A percentile compares a stretch with the other conserved stretches of the same genome.
Evolutionary conservation across 73 alveolate genomes (phyloP).

Genomic region (Tetrahymena thermophila): DNA sequence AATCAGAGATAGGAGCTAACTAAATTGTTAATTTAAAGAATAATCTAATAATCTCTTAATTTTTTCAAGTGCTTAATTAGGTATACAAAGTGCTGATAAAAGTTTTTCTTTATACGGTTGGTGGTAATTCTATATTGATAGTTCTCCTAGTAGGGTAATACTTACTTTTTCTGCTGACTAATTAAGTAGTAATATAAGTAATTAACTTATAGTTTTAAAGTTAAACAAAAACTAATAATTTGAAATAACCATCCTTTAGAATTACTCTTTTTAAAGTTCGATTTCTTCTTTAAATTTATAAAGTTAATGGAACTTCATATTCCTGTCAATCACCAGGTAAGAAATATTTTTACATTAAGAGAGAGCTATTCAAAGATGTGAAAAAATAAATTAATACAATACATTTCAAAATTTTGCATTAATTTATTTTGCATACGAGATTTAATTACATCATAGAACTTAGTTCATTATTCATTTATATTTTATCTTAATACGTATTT

Average conservation of each 20-base stretch:
- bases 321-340: not conserved
- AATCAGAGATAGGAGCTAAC: not conserved
- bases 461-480: not conserved
- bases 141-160: not conserved
- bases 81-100: not conserved
- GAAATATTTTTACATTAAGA: too few relatives aligned
- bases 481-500: not conserved
- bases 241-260: not conserved
- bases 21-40: not conserved
- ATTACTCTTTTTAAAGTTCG: not conserved
- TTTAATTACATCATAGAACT: not conserved
- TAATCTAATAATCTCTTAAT: not conserved
- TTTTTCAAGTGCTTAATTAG: not conserved
- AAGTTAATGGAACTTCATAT: not conserved
- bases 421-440: not conserved
- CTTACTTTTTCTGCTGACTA: not conserved
- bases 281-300: not conserved
- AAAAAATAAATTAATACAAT: not conserved
- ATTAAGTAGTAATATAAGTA: not conserved
- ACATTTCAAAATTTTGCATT: not conserved
- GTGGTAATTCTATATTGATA: not conserved
- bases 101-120: not conserved
- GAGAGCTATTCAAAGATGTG: not conserved
- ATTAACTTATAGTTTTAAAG: not conserved
- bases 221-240: too few relatives aligned